Evolutionary conservation across 2,329 filamentous ascomycete genomes (phyloP).

Genomic region (Ophiostoma angusticollis): DNA sequence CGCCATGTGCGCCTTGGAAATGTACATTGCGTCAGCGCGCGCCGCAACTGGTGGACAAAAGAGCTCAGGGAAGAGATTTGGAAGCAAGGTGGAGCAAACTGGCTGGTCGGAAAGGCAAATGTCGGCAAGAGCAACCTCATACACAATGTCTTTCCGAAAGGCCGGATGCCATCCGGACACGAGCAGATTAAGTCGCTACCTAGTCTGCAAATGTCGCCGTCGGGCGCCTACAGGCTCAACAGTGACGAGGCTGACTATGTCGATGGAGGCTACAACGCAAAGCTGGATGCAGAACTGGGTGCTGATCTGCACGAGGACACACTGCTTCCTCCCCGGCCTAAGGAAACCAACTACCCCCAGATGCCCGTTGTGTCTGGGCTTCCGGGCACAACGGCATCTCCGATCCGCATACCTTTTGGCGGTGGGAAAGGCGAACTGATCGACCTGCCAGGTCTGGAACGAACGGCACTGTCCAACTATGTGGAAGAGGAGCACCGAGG

Average conservation of each 20-base stretch:
- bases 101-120: constrained; percentile 97
- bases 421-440: constrained; percentile 79
- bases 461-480: constrained; percentile 58
- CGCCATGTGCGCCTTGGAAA: constrained; percentile 74
- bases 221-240: constrained; percentile 3
- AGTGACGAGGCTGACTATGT: constrained; percentile 3
- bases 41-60: constrained; percentile 81
- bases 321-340: constrained; percentile 64
- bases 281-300: constrained; percentile 19
- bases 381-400: constrained; percentile 87
- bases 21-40: constrained; percentile 73
- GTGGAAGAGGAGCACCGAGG: constrained; percentile 53
- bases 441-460: constrained; percentile 75
- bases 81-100: constrained; percentile 70
- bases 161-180: constrained; percentile 30
- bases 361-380: constrained; percentile 81
- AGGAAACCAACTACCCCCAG: constrained; percentile 61
- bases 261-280: constrained; percentile 15
- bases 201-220: neutral
- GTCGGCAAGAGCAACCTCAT: constrained; percentile 94
- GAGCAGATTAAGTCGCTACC: constrained; percentile 1
- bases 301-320: constrained; percentile 28
- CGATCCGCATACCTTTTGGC: constrained; percentile 85
- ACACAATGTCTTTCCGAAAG: constrained; percentile 74
- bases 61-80: constrained; percentile 77